Percentiles rank a stretch among this genome's conserved stretches.
These are phyloP conservation scores for Paramecium caudatum DNA, from an alignment of 73 alveolate genomes.

Conservation along the genomic window DNA sequence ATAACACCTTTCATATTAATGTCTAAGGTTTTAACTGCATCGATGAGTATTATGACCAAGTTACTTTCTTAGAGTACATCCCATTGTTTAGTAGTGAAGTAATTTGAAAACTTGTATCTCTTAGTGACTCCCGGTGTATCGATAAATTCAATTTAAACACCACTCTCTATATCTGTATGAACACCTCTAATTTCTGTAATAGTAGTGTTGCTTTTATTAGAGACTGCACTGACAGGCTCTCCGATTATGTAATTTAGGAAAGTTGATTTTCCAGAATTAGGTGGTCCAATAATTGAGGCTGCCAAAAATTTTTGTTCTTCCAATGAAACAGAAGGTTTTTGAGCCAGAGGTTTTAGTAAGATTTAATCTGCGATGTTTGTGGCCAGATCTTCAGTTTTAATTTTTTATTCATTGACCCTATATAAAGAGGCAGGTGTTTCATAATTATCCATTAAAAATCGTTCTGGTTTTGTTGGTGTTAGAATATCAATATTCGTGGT, in stretches of 20 bases:
- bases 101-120: slow-evolving; percentile 54
- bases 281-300: slow-evolving; percentile 73
- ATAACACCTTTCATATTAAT: slow-evolving; percentile 62
- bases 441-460: slow-evolving; percentile 38
- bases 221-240: slow-evolving; percentile 69
- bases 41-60: slow-evolving; percentile 53
- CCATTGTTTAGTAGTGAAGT: slow-evolving; percentile 69
- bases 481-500: slow-evolving; percentile 13
- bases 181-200: slow-evolving; percentile 60
- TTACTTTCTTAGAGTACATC: slow-evolving; percentile 67
- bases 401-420: not conserved
- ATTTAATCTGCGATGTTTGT: slow-evolving; percentile 8
- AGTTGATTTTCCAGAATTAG: slow-evolving; percentile 78
- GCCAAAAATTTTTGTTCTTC: slow-evolving; percentile 48
- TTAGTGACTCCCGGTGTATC: slow-evolving; percentile 75
- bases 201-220: slow-evolving; percentile 72
- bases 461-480: slow-evolving; percentile 14
- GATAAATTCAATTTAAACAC: slow-evolving; percentile 53
- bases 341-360: slow-evolving; percentile 1
- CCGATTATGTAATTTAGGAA: slow-evolving; percentile 57
- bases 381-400: slow-evolving; percentile 18
- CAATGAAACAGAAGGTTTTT: slow-evolving; percentile 9
- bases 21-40: slow-evolving; percentile 73
- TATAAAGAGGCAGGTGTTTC: slow-evolving; percentile 45
- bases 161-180: slow-evolving; percentile 54